Percentiles rank a stretch among this genome's conserved stretches.
These are phyloP conservation scores for Geum urbanum DNA, from an alignment of 306 rosid genomes.

Conservation along the genomic window DNA sequence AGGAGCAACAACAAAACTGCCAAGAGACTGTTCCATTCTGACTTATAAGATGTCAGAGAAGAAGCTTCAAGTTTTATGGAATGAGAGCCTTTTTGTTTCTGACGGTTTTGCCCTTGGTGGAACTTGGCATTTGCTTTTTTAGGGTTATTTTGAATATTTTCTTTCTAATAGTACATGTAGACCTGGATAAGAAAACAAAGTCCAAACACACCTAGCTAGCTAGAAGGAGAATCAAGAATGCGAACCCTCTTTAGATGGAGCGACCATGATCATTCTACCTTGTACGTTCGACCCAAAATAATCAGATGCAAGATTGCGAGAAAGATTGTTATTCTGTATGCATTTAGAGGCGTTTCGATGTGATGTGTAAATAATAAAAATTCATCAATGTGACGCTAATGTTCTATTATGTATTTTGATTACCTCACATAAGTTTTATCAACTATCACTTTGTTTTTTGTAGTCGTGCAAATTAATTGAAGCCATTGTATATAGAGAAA, in stretches of 20 bases:
- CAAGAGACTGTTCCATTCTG: constrained; percentile 30
- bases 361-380: neutral
- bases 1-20: constrained; percentile 31
- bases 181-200: too few relatives aligned
- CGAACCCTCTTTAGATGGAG: neutral
- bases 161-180: too few relatives aligned
- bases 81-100: neutral
- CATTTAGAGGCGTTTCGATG: neutral
- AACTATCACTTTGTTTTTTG: neutral
- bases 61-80: constrained; percentile 23
- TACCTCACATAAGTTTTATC: too few relatives aligned
- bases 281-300: neutral
- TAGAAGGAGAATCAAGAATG: neutral
- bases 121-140: constrained; percentile 4
- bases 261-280: neutral
- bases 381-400: too few relatives aligned
- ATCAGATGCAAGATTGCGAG: too few relatives aligned
- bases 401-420: too few relatives aligned
- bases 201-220: too few relatives aligned
- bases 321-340: neutral
- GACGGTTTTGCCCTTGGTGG: constrained; percentile 23
- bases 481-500: neutral
- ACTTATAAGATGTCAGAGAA: constrained; percentile 30
- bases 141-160: neutral
- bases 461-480: neutral